Evolutionary conservation across 352 stramenopile species (phyloP).

Genomic region (Globisporangium takayamanum): DNA sequence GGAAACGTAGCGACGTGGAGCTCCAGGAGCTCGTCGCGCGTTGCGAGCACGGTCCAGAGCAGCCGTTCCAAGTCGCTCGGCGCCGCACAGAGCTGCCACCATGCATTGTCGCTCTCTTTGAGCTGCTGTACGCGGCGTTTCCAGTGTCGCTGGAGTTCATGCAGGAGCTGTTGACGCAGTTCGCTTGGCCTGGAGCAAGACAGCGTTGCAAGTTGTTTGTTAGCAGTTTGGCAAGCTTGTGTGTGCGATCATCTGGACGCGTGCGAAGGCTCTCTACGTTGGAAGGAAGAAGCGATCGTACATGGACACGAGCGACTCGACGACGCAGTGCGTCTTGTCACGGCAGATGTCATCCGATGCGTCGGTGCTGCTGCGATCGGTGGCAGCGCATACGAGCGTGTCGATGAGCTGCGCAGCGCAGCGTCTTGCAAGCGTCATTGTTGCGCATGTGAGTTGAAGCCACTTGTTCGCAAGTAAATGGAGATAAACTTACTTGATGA

Average conservation of each 20-base stretch:
- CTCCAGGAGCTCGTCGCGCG: constrained; percentile 1
- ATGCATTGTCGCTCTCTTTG: constrained; percentile 1
- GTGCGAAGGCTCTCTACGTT: too few species aligned
- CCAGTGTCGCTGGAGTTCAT: constrained; percentile 6
- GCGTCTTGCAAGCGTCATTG: neutral
- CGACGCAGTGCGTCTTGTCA: neutral
- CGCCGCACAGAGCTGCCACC: neutral
- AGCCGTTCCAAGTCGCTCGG: constrained; percentile 1
- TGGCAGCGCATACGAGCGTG: constrained; percentile 2
- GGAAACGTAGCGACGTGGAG: constrained; percentile 5
- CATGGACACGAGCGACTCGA: constrained; percentile 8
- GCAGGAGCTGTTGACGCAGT: constrained; percentile 2
- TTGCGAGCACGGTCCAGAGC: constrained; percentile 1
- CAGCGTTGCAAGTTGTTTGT: neutral
- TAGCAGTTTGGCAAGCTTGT: neutral
- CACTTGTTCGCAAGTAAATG: too few species aligned
- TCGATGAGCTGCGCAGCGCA: constrained; percentile 7
- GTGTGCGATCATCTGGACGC: neutral
- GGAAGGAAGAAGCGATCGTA: neutral
- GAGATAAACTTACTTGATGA: too few species aligned
- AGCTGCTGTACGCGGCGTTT: neutral
- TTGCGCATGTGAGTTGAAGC: too few species aligned
- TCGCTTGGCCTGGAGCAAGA: constrained; percentile 1
- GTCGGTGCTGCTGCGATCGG: neutral
- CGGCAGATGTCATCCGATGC: neutral